These are phyloP conservation scores for Taphrina wiesneri DNA, from an alignment of 1,139 yeast species.

Conservation along the genomic window DNA sequence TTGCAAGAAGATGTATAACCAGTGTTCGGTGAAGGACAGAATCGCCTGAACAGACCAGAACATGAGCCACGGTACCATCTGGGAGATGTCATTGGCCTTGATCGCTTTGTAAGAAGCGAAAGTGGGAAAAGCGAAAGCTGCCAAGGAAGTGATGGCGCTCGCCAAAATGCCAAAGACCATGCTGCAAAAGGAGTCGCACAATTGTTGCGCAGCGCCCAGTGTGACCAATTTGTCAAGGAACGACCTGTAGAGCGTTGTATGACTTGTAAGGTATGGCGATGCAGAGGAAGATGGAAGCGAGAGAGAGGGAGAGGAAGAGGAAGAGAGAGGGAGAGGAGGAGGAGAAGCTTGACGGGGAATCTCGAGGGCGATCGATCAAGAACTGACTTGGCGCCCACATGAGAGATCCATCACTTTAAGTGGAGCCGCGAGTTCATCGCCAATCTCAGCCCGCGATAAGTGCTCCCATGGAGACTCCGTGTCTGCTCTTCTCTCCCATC, in stretches of 20 bases:
- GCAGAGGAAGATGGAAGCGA: neutral
- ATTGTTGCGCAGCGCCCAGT: neutral
- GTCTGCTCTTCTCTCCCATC: neutral
- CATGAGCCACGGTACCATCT: conserved; percentile 61
- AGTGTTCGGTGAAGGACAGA: conserved; percentile 50
- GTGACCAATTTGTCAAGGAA: neutral
- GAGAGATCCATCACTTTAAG: neutral
- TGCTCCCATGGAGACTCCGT: neutral
- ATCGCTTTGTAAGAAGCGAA: conserved; percentile 60
- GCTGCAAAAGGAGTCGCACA: neutral
- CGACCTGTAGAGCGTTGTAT: no score
- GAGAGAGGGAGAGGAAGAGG: neutral
- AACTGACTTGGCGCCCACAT: neutral
- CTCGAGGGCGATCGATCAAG: neutral
- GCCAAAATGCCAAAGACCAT: conserved; percentile 26
- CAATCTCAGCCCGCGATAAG: neutral
- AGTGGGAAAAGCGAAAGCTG: conserved; percentile 58
- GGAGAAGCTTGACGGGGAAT: neutral
- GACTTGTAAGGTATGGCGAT: no score
- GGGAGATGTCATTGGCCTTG: conserved; percentile 51
- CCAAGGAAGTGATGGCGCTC: conserved; percentile 42
- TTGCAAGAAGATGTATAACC: conserved; percentile 49
- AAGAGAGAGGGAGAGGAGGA: neutral
- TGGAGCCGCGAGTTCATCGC: neutral
- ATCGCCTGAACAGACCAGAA: conserved; percentile 61